Percentiles rank a stretch among this genome's conserved stretches.
Evolutionary conservation across 176 grass and related monocot species (phyloP).

Genomic region (Triticum urartu): DNA sequence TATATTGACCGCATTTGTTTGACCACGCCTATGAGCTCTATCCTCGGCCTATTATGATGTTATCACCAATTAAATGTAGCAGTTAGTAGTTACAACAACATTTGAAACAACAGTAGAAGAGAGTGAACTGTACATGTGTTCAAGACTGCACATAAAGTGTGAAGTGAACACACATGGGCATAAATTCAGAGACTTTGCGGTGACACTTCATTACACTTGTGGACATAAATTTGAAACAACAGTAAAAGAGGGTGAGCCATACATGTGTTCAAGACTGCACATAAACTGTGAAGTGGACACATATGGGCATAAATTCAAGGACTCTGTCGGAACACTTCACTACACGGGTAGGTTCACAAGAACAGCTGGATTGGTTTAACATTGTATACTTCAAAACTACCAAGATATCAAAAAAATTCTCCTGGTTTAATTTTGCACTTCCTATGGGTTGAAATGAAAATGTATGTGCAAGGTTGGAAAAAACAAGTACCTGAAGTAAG

Average conservation of each 20-base stretch:
- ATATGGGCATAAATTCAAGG: background rate
- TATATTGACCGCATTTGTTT: slow-evolving; percentile 93
- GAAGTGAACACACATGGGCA: background rate
- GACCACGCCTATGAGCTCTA: slow-evolving; percentile 93
- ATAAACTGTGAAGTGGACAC: background rate
- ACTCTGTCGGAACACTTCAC: slow-evolving; percentile 13
- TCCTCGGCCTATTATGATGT: slow-evolving; percentile 83
- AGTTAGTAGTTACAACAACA: slow-evolving; percentile 15
- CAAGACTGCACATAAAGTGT: slow-evolving; percentile 13
- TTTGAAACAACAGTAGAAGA: slow-evolving; percentile 10
- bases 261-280: slow-evolving; percentile 13
- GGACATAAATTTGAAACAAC: background rate
- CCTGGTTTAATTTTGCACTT: background rate
- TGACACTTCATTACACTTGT: slow-evolving; percentile 2
- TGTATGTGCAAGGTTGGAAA: slow-evolving; percentile 14
- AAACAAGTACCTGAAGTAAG: slow-evolving; percentile 70
- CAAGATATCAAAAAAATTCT: slow-evolving; percentile 10
- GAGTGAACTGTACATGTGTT: background rate
- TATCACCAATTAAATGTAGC: slow-evolving; percentile 31
- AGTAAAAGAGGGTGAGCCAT: slow-evolving; percentile 4
- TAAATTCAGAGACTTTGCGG: slow-evolving; percentile 13
- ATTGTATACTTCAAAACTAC: slow-evolving; percentile 16
- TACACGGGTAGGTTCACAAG: slow-evolving; percentile 1
- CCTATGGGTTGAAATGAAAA: slow-evolving; percentile 17
- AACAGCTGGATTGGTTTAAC: slow-evolving; percentile 9